phyloP scores from a whole-genome alignment of 2,329 filamentous ascomycete genomes.

The Colletotrichum lupini region DNA sequence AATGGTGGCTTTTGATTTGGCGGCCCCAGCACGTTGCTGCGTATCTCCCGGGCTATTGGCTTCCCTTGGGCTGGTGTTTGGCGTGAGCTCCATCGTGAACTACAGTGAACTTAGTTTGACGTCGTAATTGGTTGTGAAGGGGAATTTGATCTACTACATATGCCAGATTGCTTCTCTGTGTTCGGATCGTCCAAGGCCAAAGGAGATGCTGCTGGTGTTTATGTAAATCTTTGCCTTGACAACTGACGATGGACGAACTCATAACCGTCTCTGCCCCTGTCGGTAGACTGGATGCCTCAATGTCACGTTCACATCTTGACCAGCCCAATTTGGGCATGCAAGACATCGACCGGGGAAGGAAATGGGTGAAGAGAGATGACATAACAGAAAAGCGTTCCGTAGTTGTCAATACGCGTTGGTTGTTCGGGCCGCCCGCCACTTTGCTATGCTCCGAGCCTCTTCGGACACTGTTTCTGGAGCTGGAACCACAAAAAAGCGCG shows the following conservation, averaged over 20 bases:
- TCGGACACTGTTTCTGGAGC: not conserved
- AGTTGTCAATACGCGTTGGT: not conserved
- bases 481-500: not conserved
- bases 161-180: not conserved
- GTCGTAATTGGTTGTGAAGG: not conserved
- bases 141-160: not conserved
- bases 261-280: not conserved
- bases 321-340: not conserved
- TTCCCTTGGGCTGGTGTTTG: constrained; percentile 18
- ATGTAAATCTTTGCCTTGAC: constrained; percentile 20
- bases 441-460: not conserved
- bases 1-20: constrained; percentile 48
- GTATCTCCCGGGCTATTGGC: constrained; percentile 9
- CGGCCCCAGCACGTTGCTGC: constrained; percentile 26
- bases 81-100: constrained; percentile 14
- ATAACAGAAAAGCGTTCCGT: not conserved
- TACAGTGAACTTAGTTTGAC: not conserved
- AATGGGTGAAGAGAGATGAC: not conserved
- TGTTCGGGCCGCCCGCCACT: constrained; percentile 14
- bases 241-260: not conserved
- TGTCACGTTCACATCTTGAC: constrained; percentile 5
- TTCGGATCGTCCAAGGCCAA: not conserved
- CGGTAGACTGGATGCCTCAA: constrained; percentile 18
- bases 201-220: constrained; percentile 21
- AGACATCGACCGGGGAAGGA: not conserved